Evolutionary conservation across 441 rosid species (phyloP), one percentile per base, ranked within the genome.

Genomic region (Populus tomentosa): DNA sequence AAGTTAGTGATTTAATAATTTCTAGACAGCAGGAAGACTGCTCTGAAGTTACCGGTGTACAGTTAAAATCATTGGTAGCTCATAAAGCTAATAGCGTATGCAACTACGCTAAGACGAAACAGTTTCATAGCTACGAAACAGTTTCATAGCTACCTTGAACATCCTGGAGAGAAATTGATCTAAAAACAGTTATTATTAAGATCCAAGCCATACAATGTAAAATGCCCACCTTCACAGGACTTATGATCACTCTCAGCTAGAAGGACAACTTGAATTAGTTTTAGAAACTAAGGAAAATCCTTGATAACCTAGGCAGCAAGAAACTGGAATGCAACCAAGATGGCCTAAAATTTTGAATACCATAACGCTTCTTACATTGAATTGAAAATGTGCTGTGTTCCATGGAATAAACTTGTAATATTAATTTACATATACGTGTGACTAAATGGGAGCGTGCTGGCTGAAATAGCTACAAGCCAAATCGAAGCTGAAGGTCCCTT

Each of bases 351-450:
- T 4, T 50, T 14, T 50, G 59, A 67, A 6, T 6, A 16, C 28
- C 24, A 65, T 71, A 33, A 16, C 16, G 18, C 21, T 10, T 26
- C 46, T 69, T 61, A 75, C 76, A 75, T 59, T 23, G 21, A 26
- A 65, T 38, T 28, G 63, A 74, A 77, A 67, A 42, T 67, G 35
- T 64, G 26, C 64, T 21, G 10, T 13, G 63, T 26, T 70, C 79
- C 74, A 2, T 26, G 69, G 64, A 42, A 30, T 35, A n/a, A 40
- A 35, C 40, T 75, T 53, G 6, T 20, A 59, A 62, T 61, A 75
- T 33, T 70, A 40, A 69, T 80, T 50, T 83, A 78, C 82, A 78
- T 28, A 28, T 40, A 70, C 26, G 67, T 8, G 28, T 70, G 14
- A 18, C 56, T 4, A 14, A 46, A 16, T 16, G 33, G 30, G 26